phyloP scores from a whole-genome alignment of 78 protist genomes.

The Mantamonas sphyraenae region DNA sequence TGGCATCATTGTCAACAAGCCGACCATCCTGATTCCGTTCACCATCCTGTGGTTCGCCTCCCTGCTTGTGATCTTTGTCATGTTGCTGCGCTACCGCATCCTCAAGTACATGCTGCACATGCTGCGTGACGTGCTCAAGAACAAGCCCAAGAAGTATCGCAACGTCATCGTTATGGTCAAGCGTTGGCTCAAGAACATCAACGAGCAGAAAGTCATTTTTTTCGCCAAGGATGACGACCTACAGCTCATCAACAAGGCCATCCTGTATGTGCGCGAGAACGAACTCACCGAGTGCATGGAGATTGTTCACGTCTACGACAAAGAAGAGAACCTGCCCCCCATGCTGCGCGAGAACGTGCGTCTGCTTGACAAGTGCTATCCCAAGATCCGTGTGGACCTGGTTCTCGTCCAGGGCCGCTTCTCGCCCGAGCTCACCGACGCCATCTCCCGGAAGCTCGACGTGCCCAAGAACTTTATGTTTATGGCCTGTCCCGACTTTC shows the following conservation, averaged over 20 bases:
- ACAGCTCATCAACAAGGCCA: constrained; percentile 58
- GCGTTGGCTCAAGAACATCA: constrained; percentile 19
- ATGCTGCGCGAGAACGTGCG: not conserved
- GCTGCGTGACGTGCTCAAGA: not conserved
- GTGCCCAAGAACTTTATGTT: constrained; percentile 24
- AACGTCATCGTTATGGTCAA: not conserved
- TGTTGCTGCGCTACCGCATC: constrained; percentile 17
- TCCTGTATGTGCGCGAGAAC: constrained; percentile 66
- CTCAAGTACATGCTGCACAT: constrained; percentile 4
- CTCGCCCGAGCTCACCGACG: constrained; percentile 8
- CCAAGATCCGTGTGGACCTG: constrained; percentile 32
- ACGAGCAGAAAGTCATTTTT: constrained; percentile 52
- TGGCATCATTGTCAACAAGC: not conserved
- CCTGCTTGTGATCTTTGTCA: not conserved
- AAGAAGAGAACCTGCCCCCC: not conserved
- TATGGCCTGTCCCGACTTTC: constrained; percentile 14
- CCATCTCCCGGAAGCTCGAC: not conserved
- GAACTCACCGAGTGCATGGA: constrained; percentile 64
- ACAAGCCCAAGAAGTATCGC: not conserved
- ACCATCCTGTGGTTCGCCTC: not conserved
- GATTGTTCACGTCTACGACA: constrained; percentile 49
- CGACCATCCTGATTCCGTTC: not conserved
- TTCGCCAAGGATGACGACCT: constrained; percentile 53
- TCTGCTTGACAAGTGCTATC: constrained; percentile 17
- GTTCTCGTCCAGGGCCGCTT: constrained; percentile 17